Conservation (phyloP, 2,329 filamentous ascomycete species). For the Aphanocladium album region DNA sequence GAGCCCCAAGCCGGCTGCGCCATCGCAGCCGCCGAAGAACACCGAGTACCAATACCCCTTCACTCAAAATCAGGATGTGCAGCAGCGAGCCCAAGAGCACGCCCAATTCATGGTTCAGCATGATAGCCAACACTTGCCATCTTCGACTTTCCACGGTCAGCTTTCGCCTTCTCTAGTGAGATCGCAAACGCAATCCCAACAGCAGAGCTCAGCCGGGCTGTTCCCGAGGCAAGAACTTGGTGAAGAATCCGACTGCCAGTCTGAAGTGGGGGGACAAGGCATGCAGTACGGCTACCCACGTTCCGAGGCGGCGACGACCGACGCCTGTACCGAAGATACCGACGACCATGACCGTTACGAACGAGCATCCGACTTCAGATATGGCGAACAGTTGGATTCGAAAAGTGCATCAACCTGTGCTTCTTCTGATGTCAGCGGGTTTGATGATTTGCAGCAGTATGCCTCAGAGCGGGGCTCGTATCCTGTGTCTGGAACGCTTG, state of each 20-base stretch:
- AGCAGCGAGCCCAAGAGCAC: constrained; percentile 13
- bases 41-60: constrained; percentile 48
- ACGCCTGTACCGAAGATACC: constrained; percentile 32
- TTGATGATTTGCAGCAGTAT: constrained; percentile 24
- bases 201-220: constrained; percentile 18
- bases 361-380: constrained; percentile 24
- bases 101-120: neutral
- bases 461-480: constrained; percentile 23
- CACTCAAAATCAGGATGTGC: constrained; percentile 35
- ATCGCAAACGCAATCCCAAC: neutral
- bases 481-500: constrained; percentile 38
- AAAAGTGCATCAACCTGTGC: constrained; percentile 36
- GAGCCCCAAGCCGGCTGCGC: constrained; percentile 21
- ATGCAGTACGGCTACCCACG: constrained; percentile 21
- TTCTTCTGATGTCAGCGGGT: constrained; percentile 30
- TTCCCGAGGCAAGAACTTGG: constrained; percentile 32
- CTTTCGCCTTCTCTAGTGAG: neutral
- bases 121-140: neutral
- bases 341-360: constrained; percentile 28
- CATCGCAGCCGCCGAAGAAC: constrained; percentile 21
- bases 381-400: constrained; percentile 27
- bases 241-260: constrained; percentile 36
- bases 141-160: neutral
- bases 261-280: constrained; percentile 24
- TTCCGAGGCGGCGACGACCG: constrained; percentile 29